Conservation (phyloP, 371 early-diverging fungal genomes). For the Mucor sp. region DNA sequence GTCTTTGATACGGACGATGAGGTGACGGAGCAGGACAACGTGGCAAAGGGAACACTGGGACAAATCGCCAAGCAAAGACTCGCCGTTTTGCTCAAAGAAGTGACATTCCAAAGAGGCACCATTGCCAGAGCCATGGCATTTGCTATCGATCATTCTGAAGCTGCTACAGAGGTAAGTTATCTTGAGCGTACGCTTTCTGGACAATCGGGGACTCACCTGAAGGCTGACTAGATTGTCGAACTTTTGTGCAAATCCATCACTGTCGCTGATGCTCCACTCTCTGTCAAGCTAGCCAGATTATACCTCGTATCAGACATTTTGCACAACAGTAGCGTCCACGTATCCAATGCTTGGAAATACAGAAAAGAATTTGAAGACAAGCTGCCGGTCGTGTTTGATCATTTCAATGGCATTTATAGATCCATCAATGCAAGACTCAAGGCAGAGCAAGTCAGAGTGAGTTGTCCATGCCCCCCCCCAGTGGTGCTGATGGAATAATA, state of each 20-base stretch:
- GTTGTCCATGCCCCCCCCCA: no score
- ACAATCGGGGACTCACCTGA: background rate
- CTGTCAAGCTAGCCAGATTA: conserved; percentile 74
- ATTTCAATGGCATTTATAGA: conserved; percentile 69
- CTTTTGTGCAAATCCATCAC: conserved; percentile 66
- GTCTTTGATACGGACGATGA: conserved; percentile 57
- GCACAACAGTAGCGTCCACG: conserved; percentile 78
- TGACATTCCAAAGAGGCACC: conserved; percentile 62
- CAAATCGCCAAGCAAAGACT: conserved; percentile 62
- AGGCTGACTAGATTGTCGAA: conserved; percentile 58
- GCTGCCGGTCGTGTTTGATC: conserved; percentile 69
- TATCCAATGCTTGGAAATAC: conserved; percentile 89
- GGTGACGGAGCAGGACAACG: conserved; percentile 50
- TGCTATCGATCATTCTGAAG: conserved; percentile 83
- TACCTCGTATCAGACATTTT: conserved; percentile 86
- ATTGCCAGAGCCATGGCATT: conserved; percentile 88
- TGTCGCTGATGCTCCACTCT: conserved; percentile 59
- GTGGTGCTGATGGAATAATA: background rate
- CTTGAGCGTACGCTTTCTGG: no score
- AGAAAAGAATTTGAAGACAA: conserved; percentile 73
- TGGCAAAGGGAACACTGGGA: conserved; percentile 60
- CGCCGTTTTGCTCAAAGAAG: conserved; percentile 56
- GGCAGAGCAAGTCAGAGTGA: conserved; percentile 82
- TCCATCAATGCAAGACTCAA: conserved; percentile 73
- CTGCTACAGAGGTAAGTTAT: conserved; percentile 72